Conservation (phyloP, 225 moss, liverwort and hornwort genomes). For the Marchantia polymorpha region DNA sequence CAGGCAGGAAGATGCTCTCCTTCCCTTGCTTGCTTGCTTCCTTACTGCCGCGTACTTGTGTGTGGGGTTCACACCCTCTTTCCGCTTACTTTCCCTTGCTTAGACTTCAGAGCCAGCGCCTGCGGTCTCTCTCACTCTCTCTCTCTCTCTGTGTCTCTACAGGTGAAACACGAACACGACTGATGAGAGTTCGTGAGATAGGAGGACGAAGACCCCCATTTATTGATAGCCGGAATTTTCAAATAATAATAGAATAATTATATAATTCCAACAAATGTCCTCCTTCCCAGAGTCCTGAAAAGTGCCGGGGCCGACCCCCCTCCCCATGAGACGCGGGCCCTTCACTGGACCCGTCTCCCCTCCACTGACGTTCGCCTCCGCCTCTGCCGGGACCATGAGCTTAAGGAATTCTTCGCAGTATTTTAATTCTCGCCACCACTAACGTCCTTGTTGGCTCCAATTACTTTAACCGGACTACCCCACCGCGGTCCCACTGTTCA, state of each 20-base stretch:
- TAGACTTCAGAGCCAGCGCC: no score
- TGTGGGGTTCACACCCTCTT: background rate
- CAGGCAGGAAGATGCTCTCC: background rate
- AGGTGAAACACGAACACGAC: no score
- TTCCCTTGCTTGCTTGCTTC: background rate
- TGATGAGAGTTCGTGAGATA: background rate
- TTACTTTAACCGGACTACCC: background rate
- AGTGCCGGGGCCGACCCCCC: background rate
- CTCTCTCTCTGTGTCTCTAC: no score
- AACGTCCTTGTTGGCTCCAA: background rate
- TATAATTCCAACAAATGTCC: background rate
- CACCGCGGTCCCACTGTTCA: background rate
- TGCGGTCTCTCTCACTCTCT: no score
- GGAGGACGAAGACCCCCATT: background rate
- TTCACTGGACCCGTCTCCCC: background rate
- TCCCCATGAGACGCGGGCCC: background rate
- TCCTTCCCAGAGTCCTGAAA: background rate
- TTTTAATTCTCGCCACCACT: background rate
- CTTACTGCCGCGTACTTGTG: background rate
- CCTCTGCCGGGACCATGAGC: background rate
- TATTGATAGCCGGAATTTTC: conserved; percentile 1
- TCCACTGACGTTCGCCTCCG: conserved; percentile 2
- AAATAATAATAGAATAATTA: background rate
- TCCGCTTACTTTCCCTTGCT: background rate
- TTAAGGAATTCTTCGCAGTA: background rate